A percentile compares a stretch with the other conserved stretches of the same genome.
Evolutionary conservation across 2,329 filamentous ascomycete genomes (phyloP).

Genomic region (Diaporthe eres): DNA sequence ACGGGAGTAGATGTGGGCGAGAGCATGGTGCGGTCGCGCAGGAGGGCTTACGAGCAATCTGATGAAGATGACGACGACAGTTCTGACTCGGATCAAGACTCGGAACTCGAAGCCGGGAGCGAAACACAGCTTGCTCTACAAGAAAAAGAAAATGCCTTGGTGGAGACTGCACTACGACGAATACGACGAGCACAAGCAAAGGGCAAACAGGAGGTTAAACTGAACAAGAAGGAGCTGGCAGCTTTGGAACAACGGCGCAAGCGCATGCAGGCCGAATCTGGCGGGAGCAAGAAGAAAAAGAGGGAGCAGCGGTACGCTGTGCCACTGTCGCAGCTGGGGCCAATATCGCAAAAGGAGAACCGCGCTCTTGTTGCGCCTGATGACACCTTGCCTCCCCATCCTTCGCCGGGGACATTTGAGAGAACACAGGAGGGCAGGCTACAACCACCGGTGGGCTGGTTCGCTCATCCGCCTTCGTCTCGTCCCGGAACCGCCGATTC

Average conservation of each 20-base stretch:
- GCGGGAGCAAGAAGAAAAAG: conserved; percentile 49
- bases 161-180: conserved; percentile 83
- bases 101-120: conserved; percentile 64
- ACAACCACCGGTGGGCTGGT: conserved; percentile 66
- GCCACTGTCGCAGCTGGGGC: conserved; percentile 66
- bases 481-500: conserved; percentile 50
- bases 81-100: conserved; percentile 63
- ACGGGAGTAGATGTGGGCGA: conserved; percentile 71
- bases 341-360: conserved; percentile 55
- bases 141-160: conserved; percentile 80
- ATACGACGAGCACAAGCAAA: conserved; percentile 83
- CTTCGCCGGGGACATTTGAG: conserved; percentile 54
- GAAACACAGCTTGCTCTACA: conserved; percentile 70
- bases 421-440: conserved; percentile 52
- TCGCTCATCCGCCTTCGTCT: conserved; percentile 59
- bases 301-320: conserved; percentile 65
- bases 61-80: conserved; percentile 61
- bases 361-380: conserved; percentile 49
- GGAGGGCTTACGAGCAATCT: conserved; percentile 57
- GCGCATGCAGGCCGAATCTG: conserved; percentile 66
- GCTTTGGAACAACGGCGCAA: conserved; percentile 80
- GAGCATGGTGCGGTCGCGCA: conserved; percentile 54
- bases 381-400: conserved; percentile 56
- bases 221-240: conserved; percentile 84
- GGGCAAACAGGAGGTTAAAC: conserved; percentile 83